These are phyloP conservation scores for Mycena pura DNA, from an alignment of 768 basidiomycete genomes.

Conservation along the genomic window DNA sequence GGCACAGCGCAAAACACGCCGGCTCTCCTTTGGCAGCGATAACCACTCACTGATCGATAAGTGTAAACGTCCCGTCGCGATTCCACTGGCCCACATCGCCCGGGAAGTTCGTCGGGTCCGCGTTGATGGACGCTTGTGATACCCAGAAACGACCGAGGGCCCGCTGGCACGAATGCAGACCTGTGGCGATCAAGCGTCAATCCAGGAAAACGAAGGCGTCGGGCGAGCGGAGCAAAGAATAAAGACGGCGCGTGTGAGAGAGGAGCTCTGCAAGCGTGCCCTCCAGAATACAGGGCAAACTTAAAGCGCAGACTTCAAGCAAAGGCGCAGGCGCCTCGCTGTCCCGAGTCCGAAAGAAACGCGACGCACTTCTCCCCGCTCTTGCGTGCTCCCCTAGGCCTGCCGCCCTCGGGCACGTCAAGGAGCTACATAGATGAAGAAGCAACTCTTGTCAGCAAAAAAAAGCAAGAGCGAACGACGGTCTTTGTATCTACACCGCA, in stretches of 20 bases:
- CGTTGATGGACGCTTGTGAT: constrained; percentile 91
- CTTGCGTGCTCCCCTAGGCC: constrained; percentile 42
- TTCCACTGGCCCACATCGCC: constrained; percentile 95
- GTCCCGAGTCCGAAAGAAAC: neutral
- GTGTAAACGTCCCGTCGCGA: constrained; percentile 81
- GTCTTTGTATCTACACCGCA: no score
- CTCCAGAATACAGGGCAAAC: neutral
- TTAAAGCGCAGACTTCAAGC: no score
- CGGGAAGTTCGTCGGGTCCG: constrained; percentile 83
- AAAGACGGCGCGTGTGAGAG: neutral
- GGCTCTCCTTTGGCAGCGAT: neutral
- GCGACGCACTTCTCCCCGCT: constrained; percentile 23
- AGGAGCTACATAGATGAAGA: constrained; percentile 50
- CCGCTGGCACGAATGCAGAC: constrained; percentile 91
- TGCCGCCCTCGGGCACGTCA: constrained; percentile 86
- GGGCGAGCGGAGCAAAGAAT: constrained; percentile 54
- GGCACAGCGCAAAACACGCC: neutral
- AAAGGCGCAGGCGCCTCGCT: no score
- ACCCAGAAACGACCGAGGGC: constrained; percentile 83
- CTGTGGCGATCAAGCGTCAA: constrained; percentile 49
- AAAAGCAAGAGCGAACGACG: no score
- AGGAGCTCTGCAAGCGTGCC: neutral
- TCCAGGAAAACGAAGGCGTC: no score
- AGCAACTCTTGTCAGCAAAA: no score
- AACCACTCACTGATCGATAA: constrained; percentile 82